Base-by-base conservation (phyloP, 345 rosid genomes). In the Camelina neglecta region DNA sequence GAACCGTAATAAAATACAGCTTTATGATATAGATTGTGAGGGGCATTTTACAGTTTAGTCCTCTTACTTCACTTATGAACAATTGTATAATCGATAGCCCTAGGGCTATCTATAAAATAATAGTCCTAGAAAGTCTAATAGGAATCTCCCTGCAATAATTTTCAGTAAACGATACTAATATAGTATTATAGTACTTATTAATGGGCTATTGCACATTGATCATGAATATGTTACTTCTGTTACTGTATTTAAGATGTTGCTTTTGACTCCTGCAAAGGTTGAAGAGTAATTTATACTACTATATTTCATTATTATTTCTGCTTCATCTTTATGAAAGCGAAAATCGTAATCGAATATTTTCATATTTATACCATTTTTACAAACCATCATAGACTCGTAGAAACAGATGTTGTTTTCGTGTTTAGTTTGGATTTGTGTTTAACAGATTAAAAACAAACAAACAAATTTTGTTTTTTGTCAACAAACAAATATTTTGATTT, bases 1-100 rank as follows among this genome's bases (percentile, higher is more conserved):
- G 77, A 60, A 54, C 72, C 81, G 73, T 73, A 68, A 18, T 64
- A 60, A 69, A 76, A 53, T 61, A 57, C 67, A 62, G 54, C 36
- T 60, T 65, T 71, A 64, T 48, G 6, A 9, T 11, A 11, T 35
- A 44, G 2, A 51, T 74, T 59, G 18, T 60, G 29, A 29, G 31
- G 59, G 21, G 31, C 67, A 41, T 33, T 33, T 63, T 31, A 69
- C 26, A 60, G 33, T 49, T 41, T 59, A 67, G 67, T 50, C 61
- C 35, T 67, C 42, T 11, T 26, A 31, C 39, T 31, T 38, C 31
- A 51, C 51, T 60, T 33, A 61, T 15, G 49, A 44, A 61, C 79
- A 42, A 62, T 31, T 18, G 15, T 35, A 75, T 61, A 18, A 65
- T 65, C 49, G 33, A 31, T 31, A 24, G 11, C 54, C 76, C 12